Conservation (phyloP, 2,329 filamentous ascomycete species). For the Trichoderma oligosporum region DNA sequence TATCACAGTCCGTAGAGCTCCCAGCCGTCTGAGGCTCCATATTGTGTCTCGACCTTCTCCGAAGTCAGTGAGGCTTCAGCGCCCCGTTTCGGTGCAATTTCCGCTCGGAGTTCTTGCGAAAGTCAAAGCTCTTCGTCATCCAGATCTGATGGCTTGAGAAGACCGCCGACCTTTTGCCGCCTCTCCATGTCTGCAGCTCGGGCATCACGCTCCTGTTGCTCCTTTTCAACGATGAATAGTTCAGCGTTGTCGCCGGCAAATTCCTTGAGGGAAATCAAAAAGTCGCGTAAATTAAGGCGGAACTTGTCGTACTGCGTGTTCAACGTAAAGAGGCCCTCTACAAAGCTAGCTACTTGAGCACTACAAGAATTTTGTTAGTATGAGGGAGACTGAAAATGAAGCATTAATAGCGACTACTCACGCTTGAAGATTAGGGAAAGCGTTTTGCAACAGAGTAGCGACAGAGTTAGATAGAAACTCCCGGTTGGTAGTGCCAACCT, state of each 20-base stretch:
- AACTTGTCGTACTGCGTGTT: slow-evolving; percentile 92
- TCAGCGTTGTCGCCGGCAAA: slow-evolving; percentile 95
- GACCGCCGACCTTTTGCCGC: slow-evolving; percentile 88
- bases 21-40: slow-evolving; percentile 54
- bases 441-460: slow-evolving; percentile 75
- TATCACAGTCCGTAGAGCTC: slow-evolving; percentile 58
- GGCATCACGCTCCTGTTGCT: slow-evolving; percentile 81
- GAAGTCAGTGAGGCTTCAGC: slow-evolving; percentile 22
- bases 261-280: slow-evolving; percentile 95
- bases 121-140: slow-evolving; percentile 92
- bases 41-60: slow-evolving; percentile 28
- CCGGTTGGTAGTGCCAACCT: slow-evolving; percentile 77
- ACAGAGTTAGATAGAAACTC: slow-evolving; percentile 91
- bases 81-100: slow-evolving; percentile 47
- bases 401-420: slow-evolving; percentile 49
- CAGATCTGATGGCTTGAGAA: slow-evolving; percentile 96
- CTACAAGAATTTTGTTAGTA: slow-evolving; percentile 48
- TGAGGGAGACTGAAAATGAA: neutral
- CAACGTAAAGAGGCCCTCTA: slow-evolving; percentile 80
- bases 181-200: slow-evolving; percentile 87
- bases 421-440: slow-evolving; percentile 90
- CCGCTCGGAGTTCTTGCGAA: slow-evolving; percentile 60
- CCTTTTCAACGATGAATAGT: slow-evolving; percentile 88
- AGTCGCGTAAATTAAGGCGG: slow-evolving; percentile 92
- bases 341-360: slow-evolving; percentile 83